phyloP scores from a whole-genome alignment of 306 rosid species.

The Argentina anserina region DNA sequence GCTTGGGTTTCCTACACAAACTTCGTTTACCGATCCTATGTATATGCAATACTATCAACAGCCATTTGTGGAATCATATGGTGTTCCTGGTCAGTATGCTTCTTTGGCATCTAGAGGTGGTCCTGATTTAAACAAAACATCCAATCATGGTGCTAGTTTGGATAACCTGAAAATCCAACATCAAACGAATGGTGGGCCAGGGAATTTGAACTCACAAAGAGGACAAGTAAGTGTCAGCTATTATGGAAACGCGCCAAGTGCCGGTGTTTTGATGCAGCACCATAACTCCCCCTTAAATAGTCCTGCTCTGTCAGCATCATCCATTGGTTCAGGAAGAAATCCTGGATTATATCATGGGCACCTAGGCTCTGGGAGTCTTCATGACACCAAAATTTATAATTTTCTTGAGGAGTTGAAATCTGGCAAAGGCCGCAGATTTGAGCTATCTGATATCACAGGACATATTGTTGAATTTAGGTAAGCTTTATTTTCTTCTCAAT shows the following conservation, averaged over 20 bases:
- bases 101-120: conserved; percentile 31
- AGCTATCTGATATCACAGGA: conserved; percentile 55
- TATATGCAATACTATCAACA: conserved; percentile 44
- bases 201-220: conserved; percentile 41
- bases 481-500: conserved; percentile 4
- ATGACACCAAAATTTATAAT: conserved; percentile 37
- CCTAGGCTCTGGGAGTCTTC: conserved; percentile 33
- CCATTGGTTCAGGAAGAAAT: conserved; percentile 31
- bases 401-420: conserved; percentile 58
- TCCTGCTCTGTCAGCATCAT: conserved; percentile 42
- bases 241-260: conserved; percentile 45
- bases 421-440: conserved; percentile 36
- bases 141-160: conserved; percentile 30
- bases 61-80: conserved; percentile 33
- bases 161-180: conserved; percentile 32
- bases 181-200: conserved; percentile 27
- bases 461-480: conserved; percentile 65
- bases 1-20: conserved; percentile 40
- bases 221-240: conserved; percentile 36
- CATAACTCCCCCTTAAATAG: conserved; percentile 44
- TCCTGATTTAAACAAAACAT: conserved; percentile 28
- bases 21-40: conserved; percentile 45
- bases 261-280: conserved; percentile 35
- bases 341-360: conserved; percentile 37
- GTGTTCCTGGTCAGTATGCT: conserved; percentile 39